phyloP scores from a whole-genome alignment of 306 rosid genomes.

The Lotus japonicus region DNA sequence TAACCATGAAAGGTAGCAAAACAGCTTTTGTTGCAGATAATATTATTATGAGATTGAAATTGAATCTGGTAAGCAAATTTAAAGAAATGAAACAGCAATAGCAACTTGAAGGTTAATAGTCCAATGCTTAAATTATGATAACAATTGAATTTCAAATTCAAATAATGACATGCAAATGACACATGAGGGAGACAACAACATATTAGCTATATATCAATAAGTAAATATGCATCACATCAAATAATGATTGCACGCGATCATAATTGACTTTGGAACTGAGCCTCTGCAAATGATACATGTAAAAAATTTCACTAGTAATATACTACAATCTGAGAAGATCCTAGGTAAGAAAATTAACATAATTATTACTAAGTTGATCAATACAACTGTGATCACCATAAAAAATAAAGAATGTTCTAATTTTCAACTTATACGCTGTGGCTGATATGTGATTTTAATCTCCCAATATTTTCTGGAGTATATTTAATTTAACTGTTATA shows the following conservation, averaged over 20 bases:
- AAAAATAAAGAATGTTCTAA: background rate
- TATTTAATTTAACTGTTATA: too few relatives aligned
- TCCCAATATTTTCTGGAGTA: too few relatives aligned
- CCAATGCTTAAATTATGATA: background rate
- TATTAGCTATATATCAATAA: background rate
- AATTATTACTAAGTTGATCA: background rate
- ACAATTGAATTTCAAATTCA: background rate
- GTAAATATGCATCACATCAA: conserved; percentile 11
- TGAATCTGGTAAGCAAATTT: background rate
- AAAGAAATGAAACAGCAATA: background rate
- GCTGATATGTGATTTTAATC: too few relatives aligned
- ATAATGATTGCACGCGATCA: conserved; percentile 42
- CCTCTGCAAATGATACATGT: conserved; percentile 39
- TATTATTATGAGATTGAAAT: background rate
- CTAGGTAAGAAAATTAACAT: background rate
- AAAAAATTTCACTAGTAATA: background rate
- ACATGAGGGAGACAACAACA: background rate
- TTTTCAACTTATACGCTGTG: too few relatives aligned
- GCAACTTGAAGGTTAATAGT: background rate
- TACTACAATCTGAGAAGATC: background rate
- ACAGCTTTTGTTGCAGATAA: background rate
- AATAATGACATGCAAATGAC: background rate
- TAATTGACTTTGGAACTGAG: conserved; percentile 66
- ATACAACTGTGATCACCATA: background rate
- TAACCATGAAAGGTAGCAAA: background rate